Evolutionary conservation across 768 basidiomycete species (phyloP).

Genomic region (Hemileccinum impolitum): DNA sequence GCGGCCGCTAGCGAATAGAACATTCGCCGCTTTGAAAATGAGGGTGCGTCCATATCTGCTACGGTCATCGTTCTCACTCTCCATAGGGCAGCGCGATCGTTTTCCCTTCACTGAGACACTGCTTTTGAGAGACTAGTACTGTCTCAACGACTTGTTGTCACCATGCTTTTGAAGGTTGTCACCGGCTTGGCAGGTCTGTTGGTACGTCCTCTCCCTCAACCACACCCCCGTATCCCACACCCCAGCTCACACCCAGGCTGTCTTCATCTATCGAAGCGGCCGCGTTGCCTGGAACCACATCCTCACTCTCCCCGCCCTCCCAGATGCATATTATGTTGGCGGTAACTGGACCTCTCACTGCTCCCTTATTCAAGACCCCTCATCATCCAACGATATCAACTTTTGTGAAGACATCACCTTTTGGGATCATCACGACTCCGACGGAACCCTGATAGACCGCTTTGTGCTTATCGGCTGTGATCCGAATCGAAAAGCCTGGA

Average conservation of each 20-base stretch:
- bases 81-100: no score
- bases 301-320: slow-evolving; percentile 41
- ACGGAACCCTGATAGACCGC: slow-evolving; percentile 40
- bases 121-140: no score
- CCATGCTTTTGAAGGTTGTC: slow-evolving; percentile 14
- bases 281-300: slow-evolving; percentile 40
- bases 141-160: no score
- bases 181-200: slow-evolving; percentile 6
- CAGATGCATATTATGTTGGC: slow-evolving; percentile 47
- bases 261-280: slow-evolving; percentile 45
- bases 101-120: no score
- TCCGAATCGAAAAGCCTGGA: slow-evolving; percentile 56
- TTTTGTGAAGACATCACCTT: slow-evolving; percentile 65
- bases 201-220: slow-evolving; percentile 2
- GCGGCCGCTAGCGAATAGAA: no score
- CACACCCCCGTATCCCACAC: neutral
- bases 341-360: slow-evolving; percentile 51
- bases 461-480: slow-evolving; percentile 44
- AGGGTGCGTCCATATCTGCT: no score
- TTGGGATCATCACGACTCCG: slow-evolving; percentile 53
- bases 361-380: slow-evolving; percentile 32
- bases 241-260: slow-evolving; percentile 30
- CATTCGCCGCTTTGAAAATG: no score
- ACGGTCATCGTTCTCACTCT: no score
- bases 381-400: slow-evolving; percentile 30